Evolutionary conservation across 2,329 filamentous ascomycete genomes (phyloP).

Genomic region (Paraconiothyrium sp.): DNA sequence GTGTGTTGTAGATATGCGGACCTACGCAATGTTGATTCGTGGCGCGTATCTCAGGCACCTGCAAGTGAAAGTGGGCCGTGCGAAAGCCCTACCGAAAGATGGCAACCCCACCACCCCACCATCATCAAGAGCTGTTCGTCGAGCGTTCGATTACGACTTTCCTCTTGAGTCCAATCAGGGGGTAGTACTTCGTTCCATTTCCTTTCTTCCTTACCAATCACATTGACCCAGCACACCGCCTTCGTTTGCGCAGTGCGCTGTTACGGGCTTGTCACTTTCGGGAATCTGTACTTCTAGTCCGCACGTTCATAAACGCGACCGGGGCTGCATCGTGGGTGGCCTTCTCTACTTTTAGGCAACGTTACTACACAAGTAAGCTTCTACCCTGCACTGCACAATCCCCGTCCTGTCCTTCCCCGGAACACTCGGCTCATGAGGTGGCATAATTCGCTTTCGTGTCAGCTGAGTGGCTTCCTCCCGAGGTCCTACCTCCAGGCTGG

Average conservation of each 20-base stretch:
- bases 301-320: neutral
- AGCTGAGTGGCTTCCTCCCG: constrained; percentile 9
- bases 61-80: constrained; percentile 5
- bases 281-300: constrained; percentile 5
- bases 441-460: constrained; percentile 11
- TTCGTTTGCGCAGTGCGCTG: constrained; percentile 5
- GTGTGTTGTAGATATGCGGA: constrained; percentile 6
- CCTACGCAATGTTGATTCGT: constrained; percentile 21
- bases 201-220: constrained; percentile 4
- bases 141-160: neutral
- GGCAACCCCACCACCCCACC: constrained; percentile 11
- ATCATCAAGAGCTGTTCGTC: constrained; percentile 10
- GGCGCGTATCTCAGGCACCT: neutral
- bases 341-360: constrained; percentile 8
- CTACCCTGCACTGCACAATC: constrained; percentile 3
- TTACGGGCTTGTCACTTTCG: neutral
- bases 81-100: constrained; percentile 10
- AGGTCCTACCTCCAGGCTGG: neutral
- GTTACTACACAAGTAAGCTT: constrained; percentile 7
- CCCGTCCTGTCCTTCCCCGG: constrained; percentile 6
- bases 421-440: constrained; percentile 3
- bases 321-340: constrained; percentile 8
- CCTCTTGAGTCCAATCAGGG: constrained; percentile 14
- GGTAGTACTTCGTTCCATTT: constrained; percentile 9
- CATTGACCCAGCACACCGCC: constrained; percentile 4